Conservation (phyloP, 495 filamentous ascomycete species). For the Tuber brumale region DNA sequence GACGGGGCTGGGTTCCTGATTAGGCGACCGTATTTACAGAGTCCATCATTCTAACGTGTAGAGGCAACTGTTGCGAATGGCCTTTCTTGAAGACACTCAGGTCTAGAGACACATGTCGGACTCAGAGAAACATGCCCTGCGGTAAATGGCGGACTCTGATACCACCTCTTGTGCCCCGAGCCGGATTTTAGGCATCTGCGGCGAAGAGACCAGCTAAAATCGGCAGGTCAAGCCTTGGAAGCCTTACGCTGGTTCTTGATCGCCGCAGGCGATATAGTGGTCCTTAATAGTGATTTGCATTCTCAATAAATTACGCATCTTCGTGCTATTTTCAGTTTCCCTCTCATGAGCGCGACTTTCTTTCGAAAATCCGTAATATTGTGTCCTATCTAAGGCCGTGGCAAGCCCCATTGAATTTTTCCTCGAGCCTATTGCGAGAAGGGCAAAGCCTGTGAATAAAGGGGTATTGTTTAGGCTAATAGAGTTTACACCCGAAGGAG, state of each 20-base stretch:
- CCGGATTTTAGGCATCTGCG: not conserved
- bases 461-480: not conserved
- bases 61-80: not conserved
- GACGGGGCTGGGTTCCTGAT: not conserved
- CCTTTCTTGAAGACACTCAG: not conserved
- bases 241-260: not conserved
- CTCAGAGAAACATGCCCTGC: not conserved
- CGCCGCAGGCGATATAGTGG: not conserved
- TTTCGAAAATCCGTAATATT: not conserved
- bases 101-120: not conserved
- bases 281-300: not conserved
- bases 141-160: not conserved
- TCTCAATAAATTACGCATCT: not conserved
- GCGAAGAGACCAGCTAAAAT: not conserved
- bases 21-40: not conserved
- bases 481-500: not conserved
- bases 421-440: not conserved
- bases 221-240: not conserved
- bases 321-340: not conserved
- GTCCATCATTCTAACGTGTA: not conserved
- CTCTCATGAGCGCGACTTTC: not conserved
- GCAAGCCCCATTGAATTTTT: not conserved
- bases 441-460: not conserved
- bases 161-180: not conserved
- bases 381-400: not conserved